These are phyloP conservation scores for Cyclotella choctawhatcheeana DNA, from an alignment of 108 stramenopile genomes.

Conservation along the genomic window DNA sequence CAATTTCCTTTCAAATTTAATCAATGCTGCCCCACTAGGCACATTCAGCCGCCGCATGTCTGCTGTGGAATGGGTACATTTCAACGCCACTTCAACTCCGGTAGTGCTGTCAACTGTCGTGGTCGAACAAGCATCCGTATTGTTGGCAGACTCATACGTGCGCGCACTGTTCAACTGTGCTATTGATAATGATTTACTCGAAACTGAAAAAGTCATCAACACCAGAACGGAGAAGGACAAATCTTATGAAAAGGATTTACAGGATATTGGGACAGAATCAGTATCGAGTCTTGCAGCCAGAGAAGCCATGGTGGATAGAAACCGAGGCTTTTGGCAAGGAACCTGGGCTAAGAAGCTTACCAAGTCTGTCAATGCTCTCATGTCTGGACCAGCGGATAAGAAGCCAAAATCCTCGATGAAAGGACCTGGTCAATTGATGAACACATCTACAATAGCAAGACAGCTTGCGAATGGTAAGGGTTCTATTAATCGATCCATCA, in stretches of 20 bases:
- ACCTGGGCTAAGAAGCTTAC: conserved; percentile 78
- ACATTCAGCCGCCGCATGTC: conserved; percentile 71
- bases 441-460: conserved; percentile 70
- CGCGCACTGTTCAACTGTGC: conserved; percentile 69
- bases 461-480: conserved; percentile 62
- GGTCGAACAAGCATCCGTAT: conserved; percentile 69
- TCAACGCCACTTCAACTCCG: conserved; percentile 71
- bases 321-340: conserved; percentile 76
- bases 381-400: conserved; percentile 32
- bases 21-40: conserved; percentile 74
- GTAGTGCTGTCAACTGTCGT: conserved; percentile 75
- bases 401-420: conserved; percentile 9
- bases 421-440: conserved; percentile 55
- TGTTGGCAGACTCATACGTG: conserved; percentile 70
- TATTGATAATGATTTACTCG: conserved; percentile 55
- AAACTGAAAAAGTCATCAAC: conserved; percentile 53
- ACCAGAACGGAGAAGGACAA: conserved; percentile 78
- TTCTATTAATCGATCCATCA: conserved; percentile 23
- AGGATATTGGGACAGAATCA: conserved; percentile 53
- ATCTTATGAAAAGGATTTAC: conserved; percentile 75
- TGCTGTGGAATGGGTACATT: conserved; percentile 82
- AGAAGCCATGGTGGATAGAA: conserved; percentile 80
- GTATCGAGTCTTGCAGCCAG: conserved; percentile 75
- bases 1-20: conserved; percentile 67
- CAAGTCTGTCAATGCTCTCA: conserved; percentile 18